These are phyloP conservation scores for Aristolochia fimbriata DNA, from an alignment of 164 flowering plant genomes.

Conservation along the genomic window DNA sequence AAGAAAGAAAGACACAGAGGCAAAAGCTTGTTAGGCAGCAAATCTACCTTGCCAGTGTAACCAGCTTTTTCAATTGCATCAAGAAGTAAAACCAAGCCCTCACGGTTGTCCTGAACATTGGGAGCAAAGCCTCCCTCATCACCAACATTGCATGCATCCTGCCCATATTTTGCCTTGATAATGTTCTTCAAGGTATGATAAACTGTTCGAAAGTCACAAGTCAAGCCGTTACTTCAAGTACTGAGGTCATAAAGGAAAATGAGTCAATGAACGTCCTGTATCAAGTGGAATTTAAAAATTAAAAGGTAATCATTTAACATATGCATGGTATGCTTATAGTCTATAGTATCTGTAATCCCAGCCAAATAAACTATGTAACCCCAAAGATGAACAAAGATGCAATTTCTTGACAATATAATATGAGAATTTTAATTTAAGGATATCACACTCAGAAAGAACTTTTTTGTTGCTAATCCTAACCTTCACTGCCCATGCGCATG, in stretches of 20 bases:
- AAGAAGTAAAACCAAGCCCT: conserved; percentile 75
- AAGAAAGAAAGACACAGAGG: not conserved
- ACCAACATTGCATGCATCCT: conserved; percentile 99
- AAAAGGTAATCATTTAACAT: too few species aligned
- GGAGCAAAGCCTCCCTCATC: conserved; percentile 99
- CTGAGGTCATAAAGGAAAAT: too few species aligned
- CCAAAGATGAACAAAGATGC: too few species aligned
- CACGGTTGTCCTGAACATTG: conserved; percentile 94
- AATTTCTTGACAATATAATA: too few species aligned
- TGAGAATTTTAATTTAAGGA: too few species aligned
- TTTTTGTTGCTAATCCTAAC: conserved; percentile 20
- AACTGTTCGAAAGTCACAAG: conserved; percentile 31
- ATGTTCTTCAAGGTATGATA: conserved; percentile 86
- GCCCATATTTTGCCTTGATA: conserved; percentile 86
- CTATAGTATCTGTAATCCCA: too few species aligned
- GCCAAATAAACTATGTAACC: too few species aligned
- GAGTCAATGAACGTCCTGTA: too few species aligned
- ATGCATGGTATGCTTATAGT: too few species aligned
- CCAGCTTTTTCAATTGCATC: conserved; percentile 98
- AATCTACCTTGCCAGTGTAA: conserved; percentile 80
- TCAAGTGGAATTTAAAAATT: too few species aligned
- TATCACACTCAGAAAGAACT: too few species aligned
- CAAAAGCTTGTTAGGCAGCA: not conserved
- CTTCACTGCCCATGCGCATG: conserved; percentile 94
- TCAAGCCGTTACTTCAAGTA: not conserved